A percentile compares a stretch with the other conserved stretches of the same genome.
Evolutionary conservation across 352 stramenopile genomes (phyloP).

Genomic region (Phytophthora crassamura): DNA sequence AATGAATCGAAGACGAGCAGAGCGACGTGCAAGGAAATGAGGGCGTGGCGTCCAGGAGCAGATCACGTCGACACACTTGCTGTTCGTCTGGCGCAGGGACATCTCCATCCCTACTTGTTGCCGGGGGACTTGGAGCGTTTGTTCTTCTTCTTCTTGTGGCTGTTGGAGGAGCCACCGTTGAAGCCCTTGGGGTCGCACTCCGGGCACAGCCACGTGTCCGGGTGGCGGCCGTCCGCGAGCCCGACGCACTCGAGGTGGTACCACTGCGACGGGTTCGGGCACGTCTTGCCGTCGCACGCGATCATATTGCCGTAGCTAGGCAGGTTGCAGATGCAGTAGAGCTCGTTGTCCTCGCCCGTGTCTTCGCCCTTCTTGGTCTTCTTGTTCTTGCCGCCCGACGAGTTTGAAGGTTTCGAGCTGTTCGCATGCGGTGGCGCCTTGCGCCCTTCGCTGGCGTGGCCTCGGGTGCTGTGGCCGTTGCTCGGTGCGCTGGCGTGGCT

Average conservation of each 20-base stretch:
- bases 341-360: conserved; percentile 83
- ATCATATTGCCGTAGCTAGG: conserved; percentile 92
- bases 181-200: conserved; percentile 88
- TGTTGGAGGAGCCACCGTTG: conserved; percentile 55
- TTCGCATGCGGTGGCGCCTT: conserved; percentile 31
- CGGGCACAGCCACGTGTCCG: conserved; percentile 87
- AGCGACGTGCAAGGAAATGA: conserved; percentile 9
- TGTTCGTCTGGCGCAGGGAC: conserved; percentile 9
- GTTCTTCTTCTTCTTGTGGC: conserved; percentile 90
- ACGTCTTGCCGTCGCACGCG: conserved; percentile 89
- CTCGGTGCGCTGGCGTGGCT: conserved; percentile 21
- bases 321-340: conserved; percentile 90
- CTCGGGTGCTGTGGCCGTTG: conserved; percentile 28
- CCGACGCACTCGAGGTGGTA: conserved; percentile 90
- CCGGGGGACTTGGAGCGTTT: conserved; percentile 85
- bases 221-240: conserved; percentile 79
- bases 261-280: conserved; percentile 87
- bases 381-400: conserved; percentile 42
- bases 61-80: conserved; percentile 1
- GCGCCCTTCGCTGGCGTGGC: conserved; percentile 31
- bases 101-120: conserved; percentile 50
- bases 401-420: conserved; percentile 33
- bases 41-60: conserved; percentile 5
- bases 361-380: conserved; percentile 78
- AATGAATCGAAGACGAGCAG: conserved; percentile 28